Conservation (phyloP, 768 basidiomycete species). For the Kwoniella bestiolae region DNA sequence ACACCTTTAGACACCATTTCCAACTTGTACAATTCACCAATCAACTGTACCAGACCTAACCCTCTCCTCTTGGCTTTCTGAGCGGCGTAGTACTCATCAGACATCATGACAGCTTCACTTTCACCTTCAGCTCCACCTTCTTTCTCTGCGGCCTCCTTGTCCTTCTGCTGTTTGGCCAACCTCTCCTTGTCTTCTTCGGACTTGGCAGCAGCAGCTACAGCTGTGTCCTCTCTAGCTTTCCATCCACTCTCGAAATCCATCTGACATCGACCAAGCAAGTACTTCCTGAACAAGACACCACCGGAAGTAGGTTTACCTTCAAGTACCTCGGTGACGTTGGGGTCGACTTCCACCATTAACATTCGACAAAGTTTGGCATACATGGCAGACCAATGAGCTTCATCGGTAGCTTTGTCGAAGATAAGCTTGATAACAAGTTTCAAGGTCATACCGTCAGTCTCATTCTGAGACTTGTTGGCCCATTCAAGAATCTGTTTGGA, state of each 20-base stretch:
- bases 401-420: constrained; percentile 97
- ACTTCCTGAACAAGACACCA: constrained; percentile 93
- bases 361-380: constrained; percentile 92
- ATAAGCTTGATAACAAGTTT: constrained; percentile 95
- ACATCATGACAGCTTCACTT: constrained; percentile 76
- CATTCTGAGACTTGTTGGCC: constrained; percentile 91
- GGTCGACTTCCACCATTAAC: constrained; percentile 91
- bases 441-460: constrained; percentile 89
- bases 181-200: constrained; percentile 78
- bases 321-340: constrained; percentile 84
- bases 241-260: constrained; percentile 97
- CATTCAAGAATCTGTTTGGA: constrained; percentile 92
- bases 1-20: constrained; percentile 97
- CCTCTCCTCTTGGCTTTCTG: constrained; percentile 97
- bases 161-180: constrained; percentile 57
- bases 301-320: constrained; percentile 91
- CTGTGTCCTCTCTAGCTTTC: constrained; percentile 83
- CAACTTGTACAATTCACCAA: constrained; percentile 98
- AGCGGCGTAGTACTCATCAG: constrained; percentile 93
- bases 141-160: constrained; percentile 62
- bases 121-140: constrained; percentile 61
- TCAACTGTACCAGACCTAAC: constrained; percentile 95
- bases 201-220: constrained; percentile 82
- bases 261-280: constrained; percentile 93
- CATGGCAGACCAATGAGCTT: constrained; percentile 95